phyloP scores from a whole-genome alignment of 2,329 filamentous ascomycete genomes.

The Ambrosiella cleistominuta region DNA sequence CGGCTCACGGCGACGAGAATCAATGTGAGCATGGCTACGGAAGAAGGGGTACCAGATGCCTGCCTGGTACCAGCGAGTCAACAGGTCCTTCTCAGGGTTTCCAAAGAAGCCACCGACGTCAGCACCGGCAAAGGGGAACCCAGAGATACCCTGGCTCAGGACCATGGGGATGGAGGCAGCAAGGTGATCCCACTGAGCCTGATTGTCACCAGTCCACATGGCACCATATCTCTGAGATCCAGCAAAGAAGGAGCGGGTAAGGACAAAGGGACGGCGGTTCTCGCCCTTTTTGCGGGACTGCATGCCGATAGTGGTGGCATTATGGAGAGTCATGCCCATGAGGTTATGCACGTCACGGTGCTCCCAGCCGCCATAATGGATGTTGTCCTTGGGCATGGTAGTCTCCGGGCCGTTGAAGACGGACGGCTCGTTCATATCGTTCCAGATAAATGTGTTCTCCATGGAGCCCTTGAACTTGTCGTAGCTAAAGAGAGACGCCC shows the following conservation, averaged over 20 bases:
- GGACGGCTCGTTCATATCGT: constrained; percentile 98
- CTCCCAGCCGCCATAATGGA: constrained; percentile 84
- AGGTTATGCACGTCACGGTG: constrained; percentile 93
- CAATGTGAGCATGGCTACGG: constrained; percentile 91
- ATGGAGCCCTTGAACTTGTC: constrained; percentile 71
- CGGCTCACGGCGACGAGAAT: constrained; percentile 82
- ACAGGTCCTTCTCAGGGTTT: constrained; percentile 80
- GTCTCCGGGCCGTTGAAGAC: constrained; percentile 98
- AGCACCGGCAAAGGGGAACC: constrained; percentile 84
- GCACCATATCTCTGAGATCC: constrained; percentile 79
- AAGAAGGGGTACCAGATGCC: constrained; percentile 97
- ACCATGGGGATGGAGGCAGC: constrained; percentile 87
- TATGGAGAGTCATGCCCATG: constrained; percentile 88
- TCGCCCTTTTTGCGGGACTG: constrained; percentile 74
- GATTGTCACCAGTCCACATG: constrained; percentile 99
- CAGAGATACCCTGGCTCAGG: constrained; percentile 77
- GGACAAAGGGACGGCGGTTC: constrained; percentile 68
- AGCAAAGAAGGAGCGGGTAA: constrained; percentile 83
- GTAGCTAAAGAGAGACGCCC: constrained; percentile 76
- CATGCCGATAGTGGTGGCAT: constrained; percentile 77
- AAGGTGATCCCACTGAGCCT: constrained; percentile 80
- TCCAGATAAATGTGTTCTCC: constrained; percentile 88
- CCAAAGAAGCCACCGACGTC: constrained; percentile 98
- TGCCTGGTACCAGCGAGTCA: constrained; percentile 90
- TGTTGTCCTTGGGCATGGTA: constrained; percentile 96